A percentile compares a stretch with the other conserved stretches of the same genome.
These are phyloP conservation scores for Fusarium piperis DNA, from an alignment of 2,329 filamentous ascomycete species.

Conservation along the genomic window DNA sequence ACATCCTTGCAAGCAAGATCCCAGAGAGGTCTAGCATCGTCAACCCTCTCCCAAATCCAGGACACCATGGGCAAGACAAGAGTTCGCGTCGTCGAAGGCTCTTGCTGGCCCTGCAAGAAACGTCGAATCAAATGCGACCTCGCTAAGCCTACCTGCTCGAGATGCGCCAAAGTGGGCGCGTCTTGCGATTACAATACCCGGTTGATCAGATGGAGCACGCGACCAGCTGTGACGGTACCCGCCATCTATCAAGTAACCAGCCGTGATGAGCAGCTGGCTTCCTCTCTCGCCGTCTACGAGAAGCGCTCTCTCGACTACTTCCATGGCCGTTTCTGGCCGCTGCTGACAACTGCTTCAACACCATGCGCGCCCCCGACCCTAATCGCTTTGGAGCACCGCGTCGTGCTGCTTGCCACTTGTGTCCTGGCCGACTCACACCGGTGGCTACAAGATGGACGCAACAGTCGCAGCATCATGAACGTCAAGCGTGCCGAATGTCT, in stretches of 20 bases:
- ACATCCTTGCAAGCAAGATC: not conserved
- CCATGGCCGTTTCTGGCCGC: slow-evolving; percentile 47
- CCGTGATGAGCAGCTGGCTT: slow-evolving; percentile 39
- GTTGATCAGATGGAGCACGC: slow-evolving; percentile 54
- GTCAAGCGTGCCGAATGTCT: slow-evolving; percentile 44
- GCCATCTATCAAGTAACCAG: slow-evolving; percentile 43
- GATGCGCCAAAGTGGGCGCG: slow-evolving; percentile 45
- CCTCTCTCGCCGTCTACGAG: slow-evolving; percentile 42
- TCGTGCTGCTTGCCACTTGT: slow-evolving; percentile 46
- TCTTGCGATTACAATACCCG: slow-evolving; percentile 47
- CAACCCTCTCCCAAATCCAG: not conserved
- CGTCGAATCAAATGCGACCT: slow-evolving; percentile 56
- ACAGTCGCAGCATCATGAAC: slow-evolving; percentile 39
- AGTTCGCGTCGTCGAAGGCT: slow-evolving; percentile 46
- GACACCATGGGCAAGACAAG: slow-evolving; percentile 20
- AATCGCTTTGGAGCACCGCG: slow-evolving; percentile 46
- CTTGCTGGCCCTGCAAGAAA: slow-evolving; percentile 57
- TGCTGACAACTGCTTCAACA: slow-evolving; percentile 42
- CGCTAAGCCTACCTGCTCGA: slow-evolving; percentile 48
- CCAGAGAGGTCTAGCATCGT: not conserved
- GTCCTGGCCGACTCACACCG: slow-evolving; percentile 47
- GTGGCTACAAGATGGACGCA: slow-evolving; percentile 44
- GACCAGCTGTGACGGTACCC: slow-evolving; percentile 45
- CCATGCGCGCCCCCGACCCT: slow-evolving; percentile 45
- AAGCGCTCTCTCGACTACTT: slow-evolving; percentile 47